These are phyloP conservation scores for Argentina anserina DNA, from an alignment of 306 rosid species.

Conservation along the genomic window DNA sequence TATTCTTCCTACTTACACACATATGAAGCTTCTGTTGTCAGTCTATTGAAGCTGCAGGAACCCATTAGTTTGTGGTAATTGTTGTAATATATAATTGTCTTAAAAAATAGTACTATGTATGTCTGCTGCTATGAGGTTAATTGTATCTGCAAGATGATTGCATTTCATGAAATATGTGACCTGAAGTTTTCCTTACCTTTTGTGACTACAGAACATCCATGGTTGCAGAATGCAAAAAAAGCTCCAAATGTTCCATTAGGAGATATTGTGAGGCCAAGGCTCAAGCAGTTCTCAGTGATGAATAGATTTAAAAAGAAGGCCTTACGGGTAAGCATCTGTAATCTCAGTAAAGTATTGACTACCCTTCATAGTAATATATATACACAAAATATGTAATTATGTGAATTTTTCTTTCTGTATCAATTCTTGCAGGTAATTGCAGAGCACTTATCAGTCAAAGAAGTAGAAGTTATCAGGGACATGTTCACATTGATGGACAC, in stretches of 20 bases:
- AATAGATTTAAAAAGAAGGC: conserved; percentile 98
- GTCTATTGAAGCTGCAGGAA: neutral
- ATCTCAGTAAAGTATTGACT: conserved; percentile 24
- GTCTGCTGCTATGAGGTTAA: conserved; percentile 3
- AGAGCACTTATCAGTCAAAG: conserved; percentile 90
- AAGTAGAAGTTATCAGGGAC: conserved; percentile 95
- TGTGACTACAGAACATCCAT: conserved; percentile 72
- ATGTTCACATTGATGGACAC: conserved; percentile 97
- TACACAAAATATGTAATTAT: conserved; percentile 9
- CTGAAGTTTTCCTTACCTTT: conserved; percentile 12
- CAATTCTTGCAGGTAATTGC: conserved; percentile 77
- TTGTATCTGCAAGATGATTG: conserved; percentile 5
- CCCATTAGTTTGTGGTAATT: neutral
- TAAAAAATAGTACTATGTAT: neutral
- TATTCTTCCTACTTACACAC: neutral
- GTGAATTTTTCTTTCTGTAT: conserved; percentile 18
- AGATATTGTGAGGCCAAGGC: conserved; percentile 94
- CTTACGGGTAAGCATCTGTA: conserved; percentile 67
- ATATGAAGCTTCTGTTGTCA: neutral
- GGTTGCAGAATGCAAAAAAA: conserved; percentile 95
- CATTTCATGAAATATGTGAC: neutral
- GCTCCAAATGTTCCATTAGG: conserved; percentile 94
- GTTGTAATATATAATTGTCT: neutral
- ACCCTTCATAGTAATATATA: neutral
- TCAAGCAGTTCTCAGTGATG: conserved; percentile 94